Evolutionary conservation across 2,329 filamentous ascomycete genomes (phyloP), one percentile per base, ranked within the genome.

Genomic region (Cladophialophora immunda): DNA sequence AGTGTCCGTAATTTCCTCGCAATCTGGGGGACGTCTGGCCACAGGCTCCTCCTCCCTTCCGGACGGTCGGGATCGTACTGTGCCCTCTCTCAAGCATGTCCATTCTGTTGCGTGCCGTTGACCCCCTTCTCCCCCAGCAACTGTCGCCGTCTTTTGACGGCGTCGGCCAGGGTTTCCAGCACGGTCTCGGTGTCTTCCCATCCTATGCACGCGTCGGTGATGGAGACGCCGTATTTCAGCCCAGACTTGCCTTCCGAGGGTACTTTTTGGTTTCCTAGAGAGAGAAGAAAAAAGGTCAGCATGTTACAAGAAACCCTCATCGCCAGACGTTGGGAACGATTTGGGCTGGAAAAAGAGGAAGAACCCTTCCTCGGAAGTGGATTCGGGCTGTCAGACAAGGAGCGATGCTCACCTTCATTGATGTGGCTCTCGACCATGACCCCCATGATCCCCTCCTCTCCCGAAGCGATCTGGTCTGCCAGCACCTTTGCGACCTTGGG

Each of bases 351-450:
- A 22, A 22, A 2, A 9, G 8, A 22, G n/a, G 11, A 47, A 22
- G 19, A 19, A 47, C n/a, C n/a, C n/a, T n/a, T 22, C 19, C 41
- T 45, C 17, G 13, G 11, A 15, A 38, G 34, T 38, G 9, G n/a
- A n/a, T 8, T 36, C 27, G 45, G 59, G 6, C 3, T 41, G 45
- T 15, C 2, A 15, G 15, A 53, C 25, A 17, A 3, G 93, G 93
- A 0, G 97, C 92, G 84, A 97, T 97, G 77, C 84, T 90, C 92
- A 75, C 88, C 89, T 82, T 97, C 95, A 80, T 94, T 89, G 85
- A 98, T 94, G 82, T 98, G 94, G 76, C 93, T 97, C 84, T 99
- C 94, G 74, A 99, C 97, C 94, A 99, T 99, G 77, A 98, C 93
- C 78, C 94, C 95, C 71, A 98, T 87, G 75, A 99, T 97, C 71